Base-by-base conservation (phyloP, 2,329 filamentous ascomycete species). In the Alternaria atra region DNA sequence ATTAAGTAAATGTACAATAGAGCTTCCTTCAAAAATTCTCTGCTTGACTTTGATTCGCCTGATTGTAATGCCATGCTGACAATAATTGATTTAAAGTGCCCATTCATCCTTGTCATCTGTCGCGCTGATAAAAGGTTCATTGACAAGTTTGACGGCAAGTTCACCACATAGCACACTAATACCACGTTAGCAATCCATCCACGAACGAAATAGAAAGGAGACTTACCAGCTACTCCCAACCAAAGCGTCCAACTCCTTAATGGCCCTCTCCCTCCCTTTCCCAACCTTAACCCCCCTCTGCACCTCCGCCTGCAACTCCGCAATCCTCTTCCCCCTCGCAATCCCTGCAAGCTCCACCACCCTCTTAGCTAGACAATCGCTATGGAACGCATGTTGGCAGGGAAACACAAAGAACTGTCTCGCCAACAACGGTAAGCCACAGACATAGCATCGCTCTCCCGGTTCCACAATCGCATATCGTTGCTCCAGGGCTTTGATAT, bases 321-420 rank as follows among this genome's bases (percentile, higher is more conserved):
- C 87, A 68, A 99, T 97, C 67, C 91, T 85, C 77, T 90, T 90
- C 15, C 90, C 89, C 79, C 90, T 92, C 17, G 88, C 90, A 52
- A 90, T 83, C 0, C 93, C 92, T 1, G 90, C 89, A 66, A 93
- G 90, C 77, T 94, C 91, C 54, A 97, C 85, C 1, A 98, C 93
- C 74, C 91, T 91, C 71, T 88, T 90, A 0, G 93, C 94, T 50
- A 99, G 81, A 77, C 95, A 99, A 76, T 99, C 95, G 42, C 92
- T 94, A 79, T 99, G 95, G 74, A 99, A 99, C 4, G 94, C 92
- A 80, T 99, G 95, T 82, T 99, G 95, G 79, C 95, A 99, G 0
- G 95, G 95, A 69, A 99, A 99, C 17, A 99, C 95, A 70, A 98
- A 99, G 80, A 99, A 99, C 72, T 97, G 94, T 55, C 94, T 83